Base-by-base conservation (phyloP, 2,329 filamentous ascomycete species). In the Daldinia eschscholtzii region DNA sequence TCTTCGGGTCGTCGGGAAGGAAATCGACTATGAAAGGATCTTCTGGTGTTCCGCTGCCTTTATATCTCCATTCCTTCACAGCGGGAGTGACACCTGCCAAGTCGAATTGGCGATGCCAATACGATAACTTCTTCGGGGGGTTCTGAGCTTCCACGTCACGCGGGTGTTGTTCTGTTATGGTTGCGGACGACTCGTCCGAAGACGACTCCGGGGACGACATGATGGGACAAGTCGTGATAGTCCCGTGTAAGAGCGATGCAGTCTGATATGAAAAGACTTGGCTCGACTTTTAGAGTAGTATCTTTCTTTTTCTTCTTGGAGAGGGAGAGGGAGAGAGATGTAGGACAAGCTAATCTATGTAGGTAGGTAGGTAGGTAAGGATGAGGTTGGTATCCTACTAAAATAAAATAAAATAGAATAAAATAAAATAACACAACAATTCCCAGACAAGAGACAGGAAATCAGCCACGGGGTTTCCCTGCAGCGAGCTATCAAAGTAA, bases 1-100 rank as follows among this genome's bases (percentile, higher is more conserved):
- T 91, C 70, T 88, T 86, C 9, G 86, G 85, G 76, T 94, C 92
- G 59, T 88, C 79, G 18, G 87, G 85, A 23, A 92, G 85, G 80
- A 90, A 94, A 62, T 88, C 86, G 71, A 93, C 90, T 35, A 89
- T 80, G 70, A 87, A 93, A 0, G 92, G 92, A 44, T 90, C 87
- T 48, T 91, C 87, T 7, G 83, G 77, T 1, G 91, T 93, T 67
- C 92, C 92, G 12, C 84, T 78, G 28, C 90, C 90, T 15, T 79
- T 76, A 73, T 91, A 92, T 2, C 80, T 77, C 77, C 87, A 82
- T 57, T 86, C 81, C 52, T 89, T 79, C 7, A 90, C 85, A 60
- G 85, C 84, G 53, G 85, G 81, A 0, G 85, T 89, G 57, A 92
- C 80, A 50, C 85, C 86, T 28, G 84, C 83, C 61, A 88, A 88